Evolutionary conservation across 371 early-diverging fungal genomes (phyloP).

Genomic region (Mortierella sp.): DNA sequence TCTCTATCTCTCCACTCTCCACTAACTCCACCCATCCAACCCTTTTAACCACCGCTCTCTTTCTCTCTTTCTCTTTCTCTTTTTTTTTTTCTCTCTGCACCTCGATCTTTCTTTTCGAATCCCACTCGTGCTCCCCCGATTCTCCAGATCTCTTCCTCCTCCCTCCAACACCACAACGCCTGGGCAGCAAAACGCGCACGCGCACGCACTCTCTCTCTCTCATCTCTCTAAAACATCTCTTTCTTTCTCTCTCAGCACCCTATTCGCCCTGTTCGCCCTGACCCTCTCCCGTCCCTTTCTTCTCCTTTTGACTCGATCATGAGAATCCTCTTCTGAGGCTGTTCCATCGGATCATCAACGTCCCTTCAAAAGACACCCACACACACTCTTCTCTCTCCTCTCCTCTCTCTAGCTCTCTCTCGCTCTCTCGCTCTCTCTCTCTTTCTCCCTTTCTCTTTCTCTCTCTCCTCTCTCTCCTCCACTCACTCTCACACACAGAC

Average conservation of each 20-base stretch:
- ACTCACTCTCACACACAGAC: background rate
- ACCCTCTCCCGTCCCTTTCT: no score
- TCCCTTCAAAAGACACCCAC: background rate
- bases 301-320: background rate
- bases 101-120: no score
- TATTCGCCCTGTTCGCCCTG: background rate
- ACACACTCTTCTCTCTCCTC: background rate
- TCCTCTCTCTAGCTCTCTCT: background rate
- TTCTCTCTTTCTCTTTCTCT: no score
- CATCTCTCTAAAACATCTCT: background rate
- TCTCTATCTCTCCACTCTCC: no score
- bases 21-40: no score
- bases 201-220: background rate
- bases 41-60: no score
- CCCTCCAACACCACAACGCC: no score
- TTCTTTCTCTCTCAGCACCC: background rate
- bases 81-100: no score
- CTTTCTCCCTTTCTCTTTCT: background rate
- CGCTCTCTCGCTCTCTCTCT: background rate
- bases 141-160: no score
- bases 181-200: background rate
- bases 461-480: slow-evolving; percentile 1
- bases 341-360: background rate
- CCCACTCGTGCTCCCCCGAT: no score
- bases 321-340: background rate